Conservation (phyloP, 2,329 filamentous ascomycete genomes). For the Emmonsiellopsis sp. region DNA sequence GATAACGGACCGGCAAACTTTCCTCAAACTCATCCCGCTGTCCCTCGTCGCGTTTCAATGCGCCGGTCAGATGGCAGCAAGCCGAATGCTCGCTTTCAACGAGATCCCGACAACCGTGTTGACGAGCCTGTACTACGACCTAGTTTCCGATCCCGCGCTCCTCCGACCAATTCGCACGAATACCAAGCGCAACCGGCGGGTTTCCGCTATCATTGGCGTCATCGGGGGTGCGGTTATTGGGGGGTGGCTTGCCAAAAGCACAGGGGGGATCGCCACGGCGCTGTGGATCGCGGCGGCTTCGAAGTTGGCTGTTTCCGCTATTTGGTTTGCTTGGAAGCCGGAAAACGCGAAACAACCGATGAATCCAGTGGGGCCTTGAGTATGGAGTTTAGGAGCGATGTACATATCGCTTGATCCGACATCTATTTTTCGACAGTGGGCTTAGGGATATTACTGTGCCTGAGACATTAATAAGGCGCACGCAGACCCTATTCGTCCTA, state of each 20-base stretch:
- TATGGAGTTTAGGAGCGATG: neutral
- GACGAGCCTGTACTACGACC: slow-evolving; percentile 39
- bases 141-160: slow-evolving; percentile 33
- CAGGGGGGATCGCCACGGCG: slow-evolving; percentile 34
- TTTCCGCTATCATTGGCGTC: slow-evolving; percentile 29
- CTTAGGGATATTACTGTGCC: too few species aligned
- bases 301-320: slow-evolving; percentile 29
- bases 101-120: slow-evolving; percentile 40
- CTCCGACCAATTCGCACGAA: slow-evolving; percentile 26
- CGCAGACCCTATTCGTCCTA: too few species aligned
- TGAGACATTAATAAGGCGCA: too few species aligned
- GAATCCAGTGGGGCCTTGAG: neutral
- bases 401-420: neutral
- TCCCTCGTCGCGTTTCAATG: slow-evolving; percentile 37
- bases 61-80: slow-evolving; percentile 35
- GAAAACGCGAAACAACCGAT: neutral
- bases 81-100: slow-evolving; percentile 31
- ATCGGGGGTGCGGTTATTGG: slow-evolving; percentile 33
- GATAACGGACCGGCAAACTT: slow-evolving; percentile 12
- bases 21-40: slow-evolving; percentile 35
- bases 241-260: slow-evolving; percentile 34
- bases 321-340: slow-evolving; percentile 31
- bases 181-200: slow-evolving; percentile 29
- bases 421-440: too few species aligned
- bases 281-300: slow-evolving; percentile 35